phyloP scores from a whole-genome alignment of 2,329 filamentous ascomycete species.

The Talaromyces verruculosus region DNA sequence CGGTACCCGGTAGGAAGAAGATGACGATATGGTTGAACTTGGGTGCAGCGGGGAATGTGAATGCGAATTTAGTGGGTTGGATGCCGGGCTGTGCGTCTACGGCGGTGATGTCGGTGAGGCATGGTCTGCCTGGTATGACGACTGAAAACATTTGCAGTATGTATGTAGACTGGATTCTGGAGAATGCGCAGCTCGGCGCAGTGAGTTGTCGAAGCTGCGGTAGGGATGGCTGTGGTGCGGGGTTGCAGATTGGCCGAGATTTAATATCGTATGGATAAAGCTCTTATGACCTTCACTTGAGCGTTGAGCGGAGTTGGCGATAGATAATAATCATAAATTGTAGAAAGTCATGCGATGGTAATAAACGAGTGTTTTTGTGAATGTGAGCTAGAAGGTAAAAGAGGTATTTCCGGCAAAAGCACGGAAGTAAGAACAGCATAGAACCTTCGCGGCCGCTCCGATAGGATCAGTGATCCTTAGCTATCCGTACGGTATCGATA shows the following conservation, averaged over 20 bases:
- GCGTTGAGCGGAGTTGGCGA: background rate
- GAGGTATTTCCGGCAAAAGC: background rate
- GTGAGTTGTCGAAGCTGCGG: background rate
- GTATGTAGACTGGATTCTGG: background rate
- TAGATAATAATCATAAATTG: background rate
- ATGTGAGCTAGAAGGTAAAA: background rate
- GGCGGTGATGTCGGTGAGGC: constrained; percentile 56
- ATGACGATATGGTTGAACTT: constrained; percentile 75
- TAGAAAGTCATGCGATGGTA: background rate
- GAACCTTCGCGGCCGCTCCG: constrained; percentile 14
- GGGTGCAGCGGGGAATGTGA: constrained; percentile 64
- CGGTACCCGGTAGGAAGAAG: constrained; percentile 77
- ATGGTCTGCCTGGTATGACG: constrained; percentile 60
- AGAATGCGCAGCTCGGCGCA: background rate
- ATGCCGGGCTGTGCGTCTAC: constrained; percentile 55
- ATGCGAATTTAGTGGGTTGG: constrained; percentile 62
- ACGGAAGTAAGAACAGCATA: constrained; percentile 7
- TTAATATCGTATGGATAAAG: background rate
- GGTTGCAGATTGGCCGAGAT: background rate
- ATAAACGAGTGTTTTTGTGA: too few species aligned
- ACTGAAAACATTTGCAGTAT: constrained; percentile 57
- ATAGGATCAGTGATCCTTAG: background rate
- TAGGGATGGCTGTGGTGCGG: background rate
- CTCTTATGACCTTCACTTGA: background rate
- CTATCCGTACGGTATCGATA: background rate